A percentile compares a stretch with the other conserved stretches of the same genome.
phyloP scores from a whole-genome alignment of 768 basidiomycete genomes.

The Kockovaella imperatae region DNA sequence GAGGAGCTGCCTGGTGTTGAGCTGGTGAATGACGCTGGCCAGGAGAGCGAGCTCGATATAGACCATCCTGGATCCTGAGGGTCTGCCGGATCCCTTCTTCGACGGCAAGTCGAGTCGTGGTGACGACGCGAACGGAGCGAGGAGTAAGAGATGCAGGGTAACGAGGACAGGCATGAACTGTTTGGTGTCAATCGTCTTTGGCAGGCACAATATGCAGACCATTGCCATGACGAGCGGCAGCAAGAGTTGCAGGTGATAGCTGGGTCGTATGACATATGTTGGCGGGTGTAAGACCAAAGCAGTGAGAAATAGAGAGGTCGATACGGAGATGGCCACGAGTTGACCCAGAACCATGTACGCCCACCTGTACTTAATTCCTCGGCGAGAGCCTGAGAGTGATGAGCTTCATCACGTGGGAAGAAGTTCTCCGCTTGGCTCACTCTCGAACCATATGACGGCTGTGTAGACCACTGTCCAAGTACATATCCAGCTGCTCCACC shows the following conservation, averaged over 20 bases:
- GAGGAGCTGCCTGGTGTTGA: slow-evolving; percentile 37
- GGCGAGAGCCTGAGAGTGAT: slow-evolving; percentile 33
- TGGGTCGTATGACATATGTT: neutral
- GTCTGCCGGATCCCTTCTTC: neutral
- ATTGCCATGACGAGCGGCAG: slow-evolving; percentile 49
- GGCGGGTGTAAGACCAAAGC: slow-evolving; percentile 47
- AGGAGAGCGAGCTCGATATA: slow-evolving; percentile 46
- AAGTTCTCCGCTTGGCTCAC: slow-evolving; percentile 43
- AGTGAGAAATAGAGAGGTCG: slow-evolving; percentile 58
- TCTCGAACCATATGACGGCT: slow-evolving; percentile 45
- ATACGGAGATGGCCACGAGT: slow-evolving; percentile 62
- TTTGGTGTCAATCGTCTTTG: slow-evolving; percentile 46
- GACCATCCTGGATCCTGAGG: slow-evolving; percentile 22
- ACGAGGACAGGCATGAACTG: slow-evolving; percentile 58
- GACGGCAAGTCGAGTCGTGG: slow-evolving; percentile 2
- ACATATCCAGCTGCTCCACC: slow-evolving; percentile 52
- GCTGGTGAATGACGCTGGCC: slow-evolving; percentile 45
- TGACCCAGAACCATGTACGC: slow-evolving; percentile 68
- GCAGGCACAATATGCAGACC: slow-evolving; percentile 48
- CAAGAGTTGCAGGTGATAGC: slow-evolving; percentile 6
- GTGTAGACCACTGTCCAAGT: slow-evolving; percentile 35
- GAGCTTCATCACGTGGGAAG: neutral
- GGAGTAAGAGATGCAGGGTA: slow-evolving; percentile 55
- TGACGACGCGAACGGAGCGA: slow-evolving; percentile 51
- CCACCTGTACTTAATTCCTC: slow-evolving; percentile 52